phyloP scores from a whole-genome alignment of 176 grass and related monocot species.

The Juncus inflexus region DNA sequence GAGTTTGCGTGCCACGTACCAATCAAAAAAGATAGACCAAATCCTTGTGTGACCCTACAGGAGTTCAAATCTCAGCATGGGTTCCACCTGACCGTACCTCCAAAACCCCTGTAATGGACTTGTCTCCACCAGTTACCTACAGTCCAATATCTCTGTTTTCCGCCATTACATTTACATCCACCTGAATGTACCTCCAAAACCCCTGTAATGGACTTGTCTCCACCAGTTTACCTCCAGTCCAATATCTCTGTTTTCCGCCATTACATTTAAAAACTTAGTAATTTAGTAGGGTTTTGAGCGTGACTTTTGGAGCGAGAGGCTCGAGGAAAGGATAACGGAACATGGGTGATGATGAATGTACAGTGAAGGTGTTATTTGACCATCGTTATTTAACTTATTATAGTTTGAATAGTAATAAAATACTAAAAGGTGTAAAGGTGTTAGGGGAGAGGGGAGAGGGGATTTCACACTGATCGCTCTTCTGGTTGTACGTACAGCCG shows the following conservation, averaged over 20 bases:
- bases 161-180: neutral
- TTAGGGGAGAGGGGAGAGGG: neutral
- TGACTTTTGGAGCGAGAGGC: neutral
- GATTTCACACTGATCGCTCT: conserved; percentile 7
- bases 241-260: neutral
- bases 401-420: neutral
- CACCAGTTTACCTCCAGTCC: neutral
- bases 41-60: conserved; percentile 10
- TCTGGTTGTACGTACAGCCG: neutral
- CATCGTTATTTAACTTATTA: conserved; percentile 17
- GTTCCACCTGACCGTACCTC: too few relatives aligned
- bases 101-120: too few relatives aligned
- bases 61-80: neutral
- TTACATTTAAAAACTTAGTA: neutral
- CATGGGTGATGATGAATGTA: neutral
- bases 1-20: neutral
- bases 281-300: neutral
- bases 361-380: conserved; percentile 4
- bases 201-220: too few relatives aligned
- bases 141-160: neutral
- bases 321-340: neutral
- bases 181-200: too few relatives aligned
- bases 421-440: neutral
- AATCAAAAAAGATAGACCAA: neutral
- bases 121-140: neutral